Conservation (phyloP, 1,284 basidiomycete genomes). For the Irpex sp. region DNA sequence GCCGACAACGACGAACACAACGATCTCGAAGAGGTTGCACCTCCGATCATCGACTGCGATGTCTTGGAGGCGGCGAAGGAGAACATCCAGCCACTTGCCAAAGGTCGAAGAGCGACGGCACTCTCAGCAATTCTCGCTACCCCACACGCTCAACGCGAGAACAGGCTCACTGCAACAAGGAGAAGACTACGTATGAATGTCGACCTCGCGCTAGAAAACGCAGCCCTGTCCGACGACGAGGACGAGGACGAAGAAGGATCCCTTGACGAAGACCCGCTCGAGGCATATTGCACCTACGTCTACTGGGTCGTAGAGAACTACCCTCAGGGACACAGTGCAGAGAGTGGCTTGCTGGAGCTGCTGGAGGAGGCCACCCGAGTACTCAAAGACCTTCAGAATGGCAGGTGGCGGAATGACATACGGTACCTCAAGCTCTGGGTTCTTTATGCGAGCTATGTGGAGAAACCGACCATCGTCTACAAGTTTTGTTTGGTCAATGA, state of each 20-base stretch:
- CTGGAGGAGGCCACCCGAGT: conserved; percentile 80
- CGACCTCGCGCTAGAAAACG: conserved; percentile 37
- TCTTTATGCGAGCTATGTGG: conserved; percentile 82
- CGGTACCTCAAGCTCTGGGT: conserved; percentile 93
- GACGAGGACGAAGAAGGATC: conserved; percentile 40
- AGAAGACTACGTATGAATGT: conserved; percentile 54
- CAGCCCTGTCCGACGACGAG: conserved; percentile 20
- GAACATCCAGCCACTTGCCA: conserved; percentile 75
- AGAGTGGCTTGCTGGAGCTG: conserved; percentile 77
- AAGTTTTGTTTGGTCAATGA: conserved; percentile 86
- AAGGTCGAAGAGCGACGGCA: conserved; percentile 69
- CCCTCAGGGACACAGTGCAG: conserved; percentile 60
- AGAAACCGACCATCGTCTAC: conserved; percentile 74
- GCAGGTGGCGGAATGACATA: conserved; percentile 65
- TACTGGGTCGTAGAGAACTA: conserved; percentile 73
- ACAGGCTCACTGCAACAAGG: conserved; percentile 58
- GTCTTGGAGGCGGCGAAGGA: conserved; percentile 80
- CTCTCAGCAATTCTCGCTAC: conserved; percentile 68
- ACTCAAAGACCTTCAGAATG: conserved; percentile 65
- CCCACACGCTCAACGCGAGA: conserved; percentile 70
- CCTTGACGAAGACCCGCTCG: conserved; percentile 40
- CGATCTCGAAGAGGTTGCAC: conserved; percentile 16
- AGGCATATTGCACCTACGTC: conserved; percentile 59
- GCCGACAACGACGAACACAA: not conserved
- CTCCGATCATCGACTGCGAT: conserved; percentile 67